Evolutionary conservation across 2,329 filamentous ascomycete species (phyloP).

Genomic region (Exophiala phaeomuriformis): DNA sequence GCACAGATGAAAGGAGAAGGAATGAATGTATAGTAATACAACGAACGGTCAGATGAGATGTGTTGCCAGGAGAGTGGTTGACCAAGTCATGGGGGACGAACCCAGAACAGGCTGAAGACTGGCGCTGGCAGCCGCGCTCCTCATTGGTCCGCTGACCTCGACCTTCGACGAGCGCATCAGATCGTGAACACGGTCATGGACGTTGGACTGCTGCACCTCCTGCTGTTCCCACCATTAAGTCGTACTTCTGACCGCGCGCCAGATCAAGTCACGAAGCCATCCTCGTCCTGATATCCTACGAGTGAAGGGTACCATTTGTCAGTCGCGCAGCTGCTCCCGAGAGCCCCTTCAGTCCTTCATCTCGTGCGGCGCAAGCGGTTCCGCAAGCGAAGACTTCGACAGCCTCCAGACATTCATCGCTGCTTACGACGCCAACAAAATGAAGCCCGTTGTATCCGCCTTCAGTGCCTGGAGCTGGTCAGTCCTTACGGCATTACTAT

Average conservation of each 20-base stretch:
- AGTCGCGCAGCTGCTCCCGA: background rate
- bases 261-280: background rate
- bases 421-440: constrained; percentile 40
- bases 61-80: background rate
- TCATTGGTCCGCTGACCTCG: background rate
- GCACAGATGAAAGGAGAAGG: background rate
- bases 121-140: background rate
- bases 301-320: background rate
- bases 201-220: background rate
- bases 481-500: constrained; percentile 30
- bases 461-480: constrained; percentile 95
- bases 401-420: background rate
- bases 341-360: background rate
- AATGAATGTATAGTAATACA: background rate
- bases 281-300: background rate
- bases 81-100: background rate
- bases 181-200: background rate
- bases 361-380: background rate
- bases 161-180: background rate
- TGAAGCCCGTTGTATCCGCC: constrained; percentile 91
- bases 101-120: background rate
- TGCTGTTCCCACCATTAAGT: background rate
- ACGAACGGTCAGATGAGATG: background rate
- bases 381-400: background rate
- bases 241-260: background rate